These are phyloP conservation scores for Metarhizium sp. DNA, from an alignment of 2,329 filamentous ascomycete species.

Conservation along the genomic window DNA sequence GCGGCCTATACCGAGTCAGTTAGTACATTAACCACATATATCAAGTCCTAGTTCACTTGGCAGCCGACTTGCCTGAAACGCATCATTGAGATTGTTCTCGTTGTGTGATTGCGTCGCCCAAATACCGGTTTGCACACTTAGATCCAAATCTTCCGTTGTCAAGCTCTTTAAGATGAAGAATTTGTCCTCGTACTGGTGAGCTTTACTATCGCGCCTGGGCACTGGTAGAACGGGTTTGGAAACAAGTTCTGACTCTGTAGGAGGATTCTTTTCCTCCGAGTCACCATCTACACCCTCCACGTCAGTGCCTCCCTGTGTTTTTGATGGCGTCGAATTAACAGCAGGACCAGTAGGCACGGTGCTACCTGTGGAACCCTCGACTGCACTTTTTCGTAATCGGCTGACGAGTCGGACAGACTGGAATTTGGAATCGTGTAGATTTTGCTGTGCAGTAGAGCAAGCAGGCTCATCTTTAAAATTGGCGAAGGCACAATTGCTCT, in stretches of 20 bases:
- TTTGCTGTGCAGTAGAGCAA: slow-evolving; percentile 67
- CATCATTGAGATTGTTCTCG: slow-evolving; percentile 71
- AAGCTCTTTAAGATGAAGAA: slow-evolving; percentile 93
- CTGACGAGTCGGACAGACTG: slow-evolving; percentile 80
- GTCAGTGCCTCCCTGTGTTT: background rate
- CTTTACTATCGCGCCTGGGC: background rate
- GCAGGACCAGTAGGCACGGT: slow-evolving; percentile 46
- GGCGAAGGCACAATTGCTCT: slow-evolving; percentile 95
- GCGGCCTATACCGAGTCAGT: slow-evolving; percentile 42
- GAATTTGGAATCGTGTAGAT: slow-evolving; percentile 86
- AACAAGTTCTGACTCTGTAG: slow-evolving; percentile 1
- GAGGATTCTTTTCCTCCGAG: slow-evolving; percentile 5
- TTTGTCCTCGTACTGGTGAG: slow-evolving; percentile 6
- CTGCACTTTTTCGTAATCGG: slow-evolving; percentile 55
- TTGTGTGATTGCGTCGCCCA: slow-evolving; percentile 97
- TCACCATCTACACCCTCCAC: background rate
- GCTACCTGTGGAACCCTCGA: slow-evolving; percentile 34
- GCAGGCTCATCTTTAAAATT: slow-evolving; percentile 79
- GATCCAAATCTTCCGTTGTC: slow-evolving; percentile 80
- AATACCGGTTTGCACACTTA: slow-evolving; percentile 76
- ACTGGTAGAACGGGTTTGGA: background rate
- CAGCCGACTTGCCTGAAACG: slow-evolving; percentile 58
- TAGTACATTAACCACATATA: background rate
- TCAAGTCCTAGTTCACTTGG: background rate
- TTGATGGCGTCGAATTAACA: slow-evolving; percentile 5